Conservation (phyloP, 805 yeast species). For the Starmerella bombicola region DNA sequence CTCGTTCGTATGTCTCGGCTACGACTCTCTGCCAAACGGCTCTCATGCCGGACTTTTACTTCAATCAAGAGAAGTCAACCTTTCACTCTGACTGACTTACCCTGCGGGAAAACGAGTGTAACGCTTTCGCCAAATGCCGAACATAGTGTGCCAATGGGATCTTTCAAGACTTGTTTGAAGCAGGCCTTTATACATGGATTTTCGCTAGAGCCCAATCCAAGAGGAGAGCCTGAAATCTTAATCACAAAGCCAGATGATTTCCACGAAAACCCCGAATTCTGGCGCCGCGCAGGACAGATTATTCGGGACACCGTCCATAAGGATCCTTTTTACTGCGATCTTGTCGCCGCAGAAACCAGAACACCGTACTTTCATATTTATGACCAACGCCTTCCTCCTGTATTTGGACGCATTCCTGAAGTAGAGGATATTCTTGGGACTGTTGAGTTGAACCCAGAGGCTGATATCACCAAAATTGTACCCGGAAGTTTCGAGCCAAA, state of each 20-base stretch:
- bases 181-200: constrained; percentile 16
- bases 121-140: constrained; percentile 18
- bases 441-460: constrained; percentile 37
- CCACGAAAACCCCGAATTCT: constrained; percentile 21
- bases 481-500: constrained; percentile 46
- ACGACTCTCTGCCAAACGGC: too few species aligned
- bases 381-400: constrained; percentile 55
- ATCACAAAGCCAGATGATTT: constrained; percentile 17
- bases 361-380: constrained; percentile 53
- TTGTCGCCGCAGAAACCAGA: constrained; percentile 32
- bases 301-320: constrained; percentile 23
- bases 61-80: constrained; percentile 4
- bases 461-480: constrained; percentile 41
- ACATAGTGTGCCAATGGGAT: constrained; percentile 23
- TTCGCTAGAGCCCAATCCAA: constrained; percentile 17
- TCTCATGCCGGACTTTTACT: neutral
- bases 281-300: constrained; percentile 19
- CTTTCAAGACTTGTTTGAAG: constrained; percentile 15
- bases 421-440: constrained; percentile 62
- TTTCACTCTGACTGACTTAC: constrained; percentile 5
- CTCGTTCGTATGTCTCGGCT: too few species aligned
- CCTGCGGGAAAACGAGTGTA: constrained; percentile 8
- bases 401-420: constrained; percentile 54
- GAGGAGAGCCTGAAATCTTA: constrained; percentile 18
- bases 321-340: constrained; percentile 23